Percentiles rank a stretch among this genome's conserved stretches.
These are phyloP conservation scores for Annulohypoxylon nitens DNA, from an alignment of 495 filamentous ascomycete species.

Conservation along the genomic window DNA sequence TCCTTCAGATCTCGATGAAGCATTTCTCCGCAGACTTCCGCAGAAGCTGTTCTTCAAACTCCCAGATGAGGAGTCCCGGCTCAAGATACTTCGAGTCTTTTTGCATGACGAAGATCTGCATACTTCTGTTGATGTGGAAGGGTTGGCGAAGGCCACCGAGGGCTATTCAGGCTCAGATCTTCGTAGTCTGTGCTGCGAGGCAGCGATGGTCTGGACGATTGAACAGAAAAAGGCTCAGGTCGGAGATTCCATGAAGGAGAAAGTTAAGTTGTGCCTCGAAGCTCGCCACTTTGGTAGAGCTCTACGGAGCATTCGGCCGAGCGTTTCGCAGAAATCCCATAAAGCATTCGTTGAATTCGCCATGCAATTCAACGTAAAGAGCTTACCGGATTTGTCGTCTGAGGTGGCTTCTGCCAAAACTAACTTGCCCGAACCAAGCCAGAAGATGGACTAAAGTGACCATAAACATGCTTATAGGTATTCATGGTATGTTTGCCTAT, in stretches of 20 bases:
- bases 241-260: neutral
- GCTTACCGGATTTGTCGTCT: neutral
- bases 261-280: neutral
- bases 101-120: slow-evolving; percentile 33
- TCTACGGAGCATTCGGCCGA: neutral
- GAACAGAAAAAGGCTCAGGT: neutral
- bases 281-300: neutral
- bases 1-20: slow-evolving; percentile 42
- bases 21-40: slow-evolving; percentile 35
- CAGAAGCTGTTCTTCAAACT: slow-evolving; percentile 31
- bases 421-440: too few relatives aligned
- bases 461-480: too few relatives aligned
- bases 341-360: neutral
- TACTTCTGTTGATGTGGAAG: slow-evolving; percentile 5
- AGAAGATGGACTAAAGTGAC: too few relatives aligned
- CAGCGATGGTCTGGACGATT: slow-evolving; percentile 30
- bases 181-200: slow-evolving; percentile 36
- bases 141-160: slow-evolving; percentile 18
- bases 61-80: slow-evolving; percentile 18
- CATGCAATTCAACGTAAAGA: neutral
- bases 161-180: slow-evolving; percentile 44
- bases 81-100: slow-evolving; percentile 35
- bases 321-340: neutral
- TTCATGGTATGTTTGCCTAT: too few relatives aligned
- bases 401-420: too few relatives aligned